A percentile compares a stretch with the other conserved stretches of the same genome.
phyloP scores from a whole-genome alignment of 441 rosid genomes.

The Dalechampia spathulata region DNA sequence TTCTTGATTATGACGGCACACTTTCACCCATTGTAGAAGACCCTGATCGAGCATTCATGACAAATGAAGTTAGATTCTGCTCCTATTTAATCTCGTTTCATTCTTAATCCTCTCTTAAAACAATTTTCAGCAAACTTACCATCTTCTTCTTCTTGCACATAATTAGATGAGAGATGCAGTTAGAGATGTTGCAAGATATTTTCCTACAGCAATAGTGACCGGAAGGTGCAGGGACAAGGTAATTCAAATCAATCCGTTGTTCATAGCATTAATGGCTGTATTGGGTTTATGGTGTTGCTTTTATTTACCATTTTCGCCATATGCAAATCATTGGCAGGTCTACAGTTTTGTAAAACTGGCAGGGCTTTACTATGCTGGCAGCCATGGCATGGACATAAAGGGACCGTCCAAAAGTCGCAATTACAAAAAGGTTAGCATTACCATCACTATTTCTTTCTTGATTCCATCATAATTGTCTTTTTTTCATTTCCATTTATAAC shows the following conservation, averaged over 20 bases:
- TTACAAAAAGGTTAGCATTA: constrained; percentile 38
- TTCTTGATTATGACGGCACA: constrained; percentile 87
- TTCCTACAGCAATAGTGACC: constrained; percentile 84
- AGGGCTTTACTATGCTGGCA: constrained; percentile 90
- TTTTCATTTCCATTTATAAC: background rate
- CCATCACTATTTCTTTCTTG: background rate
- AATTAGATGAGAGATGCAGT: constrained; percentile 73
- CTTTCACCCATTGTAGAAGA: constrained; percentile 87
- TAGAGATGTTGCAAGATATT: constrained; percentile 46
- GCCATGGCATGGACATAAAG: constrained; percentile 98
- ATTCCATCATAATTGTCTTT: background rate
- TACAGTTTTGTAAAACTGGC: constrained; percentile 68
- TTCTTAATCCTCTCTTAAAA: background rate
- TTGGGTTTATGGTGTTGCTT: background rate
- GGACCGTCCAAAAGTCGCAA: constrained; percentile 60
- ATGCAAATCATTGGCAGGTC: constrained; percentile 36
- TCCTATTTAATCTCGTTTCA: background rate
- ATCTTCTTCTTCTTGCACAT: background rate
- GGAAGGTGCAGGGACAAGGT: constrained; percentile 96
- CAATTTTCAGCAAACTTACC: background rate
- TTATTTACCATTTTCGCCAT: background rate
- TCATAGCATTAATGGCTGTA: background rate
- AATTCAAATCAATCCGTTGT: constrained; percentile 2
- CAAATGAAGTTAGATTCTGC: constrained; percentile 40
- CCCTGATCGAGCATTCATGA: constrained; percentile 89